Percentiles rank a stretch among this genome's conserved stretches.
phyloP scores from a whole-genome alignment of 1,284 basidiomycete genomes.

The Anthracocystis walkeri region DNA sequence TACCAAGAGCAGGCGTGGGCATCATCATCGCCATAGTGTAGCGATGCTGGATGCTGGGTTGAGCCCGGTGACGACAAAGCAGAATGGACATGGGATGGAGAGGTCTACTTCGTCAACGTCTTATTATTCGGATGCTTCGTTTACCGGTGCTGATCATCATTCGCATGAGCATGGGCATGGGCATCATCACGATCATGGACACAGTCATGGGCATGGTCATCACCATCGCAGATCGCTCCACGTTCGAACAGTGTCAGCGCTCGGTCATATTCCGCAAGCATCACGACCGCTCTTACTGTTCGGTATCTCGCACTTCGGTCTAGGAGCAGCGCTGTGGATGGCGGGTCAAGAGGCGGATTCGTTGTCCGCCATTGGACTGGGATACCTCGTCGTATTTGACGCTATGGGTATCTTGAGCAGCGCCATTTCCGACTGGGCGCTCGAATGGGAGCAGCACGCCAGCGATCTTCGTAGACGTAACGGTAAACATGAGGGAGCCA shows the following conservation, averaged over 20 bases:
- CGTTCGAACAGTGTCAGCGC: slow-evolving; percentile 31
- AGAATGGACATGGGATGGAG: slow-evolving; percentile 35
- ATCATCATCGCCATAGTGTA: slow-evolving; percentile 60
- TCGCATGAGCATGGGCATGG: slow-evolving; percentile 7
- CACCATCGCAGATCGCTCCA: slow-evolving; percentile 28
- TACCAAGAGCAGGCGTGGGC: slow-evolving; percentile 50
- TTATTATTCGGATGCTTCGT: slow-evolving; percentile 29
- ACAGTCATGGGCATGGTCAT: slow-evolving; percentile 25
- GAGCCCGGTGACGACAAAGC: slow-evolving; percentile 29
- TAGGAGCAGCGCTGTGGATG: slow-evolving; percentile 81
- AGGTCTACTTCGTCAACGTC: slow-evolving; percentile 34
- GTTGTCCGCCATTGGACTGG: slow-evolving; percentile 86
- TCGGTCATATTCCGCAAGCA: slow-evolving; percentile 67
- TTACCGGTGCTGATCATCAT: slow-evolving; percentile 10
- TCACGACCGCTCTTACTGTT: slow-evolving; percentile 71
- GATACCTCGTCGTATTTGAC: slow-evolving; percentile 97
- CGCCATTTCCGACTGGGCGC: slow-evolving; percentile 43
- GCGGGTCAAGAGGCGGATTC: slow-evolving; percentile 90
- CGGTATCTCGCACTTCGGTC: slow-evolving; percentile 71
- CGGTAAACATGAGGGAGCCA: slow-evolving; percentile 30
- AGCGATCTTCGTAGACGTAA: slow-evolving; percentile 29
- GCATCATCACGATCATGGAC: slow-evolving; percentile 19
- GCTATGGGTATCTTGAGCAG: slow-evolving; percentile 71
- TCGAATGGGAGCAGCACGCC: slow-evolving; percentile 45
- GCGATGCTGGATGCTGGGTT: slow-evolving; percentile 46